phyloP scores from a whole-genome alignment of 352 stramenopile genomes.

The Phytophthora ramorum region DNA sequence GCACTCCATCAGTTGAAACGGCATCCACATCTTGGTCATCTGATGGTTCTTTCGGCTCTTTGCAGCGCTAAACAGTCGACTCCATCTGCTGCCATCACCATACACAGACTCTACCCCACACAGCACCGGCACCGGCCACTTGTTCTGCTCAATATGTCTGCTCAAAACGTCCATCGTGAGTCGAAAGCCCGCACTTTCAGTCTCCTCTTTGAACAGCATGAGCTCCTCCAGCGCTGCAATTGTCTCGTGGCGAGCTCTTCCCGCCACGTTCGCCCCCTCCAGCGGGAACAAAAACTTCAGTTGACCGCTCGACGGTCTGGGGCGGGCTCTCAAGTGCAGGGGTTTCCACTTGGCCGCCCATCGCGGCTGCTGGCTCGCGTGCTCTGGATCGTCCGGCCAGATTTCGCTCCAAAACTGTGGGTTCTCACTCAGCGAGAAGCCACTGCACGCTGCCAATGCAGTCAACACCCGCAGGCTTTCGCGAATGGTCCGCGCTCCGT shows the following conservation, averaged over 20 bases:
- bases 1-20: slow-evolving; percentile 18
- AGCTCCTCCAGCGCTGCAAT: slow-evolving; percentile 14
- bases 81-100: slow-evolving; percentile 3
- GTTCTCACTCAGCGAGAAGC: slow-evolving; percentile 25
- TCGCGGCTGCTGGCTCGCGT: slow-evolving; percentile 10
- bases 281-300: slow-evolving; percentile 12
- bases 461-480: slow-evolving; percentile 29
- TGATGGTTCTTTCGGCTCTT: background rate
- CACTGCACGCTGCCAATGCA: slow-evolving; percentile 18
- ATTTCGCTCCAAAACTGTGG: slow-evolving; percentile 29
- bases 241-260: background rate
- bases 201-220: slow-evolving; percentile 8
- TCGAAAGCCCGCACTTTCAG: slow-evolving; percentile 14
- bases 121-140: slow-evolving; percentile 10
- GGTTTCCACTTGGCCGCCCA: slow-evolving; percentile 20
- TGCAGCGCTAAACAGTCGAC: slow-evolving; percentile 1
- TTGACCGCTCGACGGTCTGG: background rate
- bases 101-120: slow-evolving; percentile 16
- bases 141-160: slow-evolving; percentile 13
- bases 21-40: slow-evolving; percentile 22
- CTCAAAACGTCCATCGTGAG: slow-evolving; percentile 20
- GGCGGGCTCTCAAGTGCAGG: slow-evolving; percentile 8
- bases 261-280: slow-evolving; percentile 1
- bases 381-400: slow-evolving; percentile 5
- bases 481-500: background rate